phyloP scores from a whole-genome alignment of 2,329 filamentous ascomycete genomes.

The Pseudogymnoascus sp. region DNA sequence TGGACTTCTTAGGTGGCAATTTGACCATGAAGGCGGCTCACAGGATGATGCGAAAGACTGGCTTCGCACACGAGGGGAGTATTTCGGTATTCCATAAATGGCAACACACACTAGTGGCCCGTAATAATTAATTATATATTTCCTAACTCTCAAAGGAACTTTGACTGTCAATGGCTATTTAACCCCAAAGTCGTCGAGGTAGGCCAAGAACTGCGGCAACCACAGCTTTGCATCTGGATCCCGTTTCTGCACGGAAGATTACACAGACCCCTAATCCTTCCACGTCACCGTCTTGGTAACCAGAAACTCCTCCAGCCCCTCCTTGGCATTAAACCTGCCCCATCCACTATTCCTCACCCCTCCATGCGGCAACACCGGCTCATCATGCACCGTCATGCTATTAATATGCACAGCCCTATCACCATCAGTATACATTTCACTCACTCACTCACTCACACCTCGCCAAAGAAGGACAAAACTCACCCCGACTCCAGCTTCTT shows the following conservation, averaged over 20 bases:
- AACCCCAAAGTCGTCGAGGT: no score
- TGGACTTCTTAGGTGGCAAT: slow-evolving; percentile 56
- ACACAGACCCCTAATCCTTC: slow-evolving; percentile 9
- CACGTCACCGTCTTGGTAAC: slow-evolving; percentile 35
- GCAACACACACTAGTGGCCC: background rate
- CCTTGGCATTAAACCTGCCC: slow-evolving; percentile 41
- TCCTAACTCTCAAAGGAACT: no score
- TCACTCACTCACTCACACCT: background rate
- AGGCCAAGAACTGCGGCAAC: no score
- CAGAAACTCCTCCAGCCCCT: slow-evolving; percentile 37
- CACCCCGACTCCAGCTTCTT: slow-evolving; percentile 12
- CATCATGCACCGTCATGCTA: slow-evolving; percentile 43
- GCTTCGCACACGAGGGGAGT: background rate
- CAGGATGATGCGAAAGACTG: background rate
- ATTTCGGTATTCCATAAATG: background rate
- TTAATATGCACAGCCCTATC: slow-evolving; percentile 42
- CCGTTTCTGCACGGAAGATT: no score
- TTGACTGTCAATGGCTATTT: no score
- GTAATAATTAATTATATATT: background rate
- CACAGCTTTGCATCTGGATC: no score
- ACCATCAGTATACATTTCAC: background rate
- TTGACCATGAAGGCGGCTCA: slow-evolving; percentile 32
- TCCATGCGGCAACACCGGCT: slow-evolving; percentile 39
- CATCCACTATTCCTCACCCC: slow-evolving; percentile 42
- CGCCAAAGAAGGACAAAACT: background rate